Percentiles rank a stretch among this genome's conserved stretches.
phyloP scores from a whole-genome alignment of 164 flowering plant genomes.

The Magnolia changhungtana region DNA sequence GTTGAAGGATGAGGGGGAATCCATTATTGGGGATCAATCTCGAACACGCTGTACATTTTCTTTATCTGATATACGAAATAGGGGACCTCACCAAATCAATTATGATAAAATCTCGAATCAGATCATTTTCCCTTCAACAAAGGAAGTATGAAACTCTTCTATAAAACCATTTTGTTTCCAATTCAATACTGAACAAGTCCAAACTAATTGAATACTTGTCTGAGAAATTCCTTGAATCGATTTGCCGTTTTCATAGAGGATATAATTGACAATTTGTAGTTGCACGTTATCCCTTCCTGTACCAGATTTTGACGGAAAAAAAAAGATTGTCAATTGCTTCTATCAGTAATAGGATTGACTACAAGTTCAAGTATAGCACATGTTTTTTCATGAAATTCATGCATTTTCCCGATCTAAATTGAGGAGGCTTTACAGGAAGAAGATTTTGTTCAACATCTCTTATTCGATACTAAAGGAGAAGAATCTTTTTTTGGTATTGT shows the following conservation, averaged over 20 bases:
- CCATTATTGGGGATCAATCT: too few species aligned
- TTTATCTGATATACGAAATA: neutral
- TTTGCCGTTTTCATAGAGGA: neutral
- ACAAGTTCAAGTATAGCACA: too few species aligned
- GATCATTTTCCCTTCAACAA: neutral
- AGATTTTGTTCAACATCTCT: too few species aligned
- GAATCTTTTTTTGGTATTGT: too few species aligned
- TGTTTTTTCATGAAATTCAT: too few species aligned
- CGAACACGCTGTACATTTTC: too few species aligned
- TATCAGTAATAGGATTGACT: neutral
- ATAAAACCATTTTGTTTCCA: neutral
- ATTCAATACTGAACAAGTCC: slow-evolving; percentile 8
- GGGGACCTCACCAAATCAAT: neutral
- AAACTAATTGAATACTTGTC: slow-evolving; percentile 2
- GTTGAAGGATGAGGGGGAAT: too few species aligned
- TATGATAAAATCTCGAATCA: neutral
- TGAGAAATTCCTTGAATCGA: slow-evolving; percentile 2
- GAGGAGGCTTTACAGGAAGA: too few species aligned
- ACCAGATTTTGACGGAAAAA: neutral
- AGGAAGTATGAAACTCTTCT: slow-evolving; percentile 4
- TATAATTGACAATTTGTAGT: slow-evolving; percentile 3
- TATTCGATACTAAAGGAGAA: too few species aligned
- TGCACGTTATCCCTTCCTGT: neutral
- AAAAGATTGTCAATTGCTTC: neutral
- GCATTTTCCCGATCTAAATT: too few species aligned